Percentiles rank a stretch among this genome's conserved stretches.
Conservation (phyloP, 2,329 filamentous ascomycete species). For the Teratosphaeria destructans region DNA sequence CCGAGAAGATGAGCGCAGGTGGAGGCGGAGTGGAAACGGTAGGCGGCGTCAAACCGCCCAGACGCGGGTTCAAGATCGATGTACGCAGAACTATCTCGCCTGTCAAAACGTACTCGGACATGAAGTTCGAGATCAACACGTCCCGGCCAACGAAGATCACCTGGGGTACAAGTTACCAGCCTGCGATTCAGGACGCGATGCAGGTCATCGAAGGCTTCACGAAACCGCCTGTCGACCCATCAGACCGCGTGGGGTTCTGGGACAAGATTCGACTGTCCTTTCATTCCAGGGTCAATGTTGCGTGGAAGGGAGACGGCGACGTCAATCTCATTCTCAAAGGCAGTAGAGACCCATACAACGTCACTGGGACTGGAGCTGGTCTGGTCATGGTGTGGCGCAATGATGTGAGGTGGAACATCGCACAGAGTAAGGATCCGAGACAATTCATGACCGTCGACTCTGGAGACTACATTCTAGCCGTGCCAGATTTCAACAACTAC, state of each 20-base stretch:
- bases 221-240: constrained; percentile 87
- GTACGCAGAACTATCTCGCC: constrained; percentile 85
- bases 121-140: constrained; percentile 86
- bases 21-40: constrained; percentile 49
- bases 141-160: constrained; percentile 85
- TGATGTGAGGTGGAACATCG: constrained; percentile 79
- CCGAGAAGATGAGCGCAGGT: constrained; percentile 38
- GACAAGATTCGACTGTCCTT: constrained; percentile 94
- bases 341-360: constrained; percentile 81
- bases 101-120: constrained; percentile 93
- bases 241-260: constrained; percentile 94
- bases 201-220: constrained; percentile 97
- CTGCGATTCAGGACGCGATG: constrained; percentile 99
- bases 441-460: constrained; percentile 94
- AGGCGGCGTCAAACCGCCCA: background rate
- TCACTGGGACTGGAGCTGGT: constrained; percentile 85
- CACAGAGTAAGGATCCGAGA: constrained; percentile 74
- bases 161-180: constrained; percentile 96
- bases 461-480: constrained; percentile 85
- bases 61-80: constrained; percentile 57
- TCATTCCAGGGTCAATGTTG: constrained; percentile 77
- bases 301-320: constrained; percentile 93
- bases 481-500: constrained; percentile 86
- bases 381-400: constrained; percentile 99
- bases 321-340: constrained; percentile 86